Base-by-base conservation (phyloP, 2,329 filamentous ascomycete species). In the Fusarium sp. region DNA sequence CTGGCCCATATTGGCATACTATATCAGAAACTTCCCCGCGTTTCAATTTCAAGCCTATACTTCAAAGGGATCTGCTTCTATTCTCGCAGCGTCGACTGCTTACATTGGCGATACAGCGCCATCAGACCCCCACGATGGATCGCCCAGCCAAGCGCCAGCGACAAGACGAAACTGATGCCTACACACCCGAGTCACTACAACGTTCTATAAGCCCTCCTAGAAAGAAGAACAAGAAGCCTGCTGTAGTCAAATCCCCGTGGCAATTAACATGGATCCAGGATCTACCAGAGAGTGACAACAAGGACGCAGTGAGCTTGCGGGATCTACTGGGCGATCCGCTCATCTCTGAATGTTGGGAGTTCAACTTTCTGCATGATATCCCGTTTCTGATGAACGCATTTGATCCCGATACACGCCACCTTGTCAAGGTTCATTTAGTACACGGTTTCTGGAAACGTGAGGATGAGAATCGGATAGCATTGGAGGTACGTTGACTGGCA, bases 321-420 rank as follows among this genome's bases (percentile, higher is more conserved):
- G 91, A 93, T 60, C 84, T 97, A 8, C 83, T 97, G 2, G 88
- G 91, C 1, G 89, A 94, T 75, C 91, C 92, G 1, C 82, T 93
- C 66, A 92, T 96, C 56, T 85, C 86, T 38, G 88, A 92, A 74
- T 88, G 87, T 67, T 92, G 90, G 90, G 84, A 90, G 56, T 92
- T 92, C 77, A 92, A 92, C 73, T 92, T 82, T 56, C 75, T 92
- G 3, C 87, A 91, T 66, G 86, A 92, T 68, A 77, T 90, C 15
- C 78, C 82, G 41, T 90, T 88, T 63, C 73, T 89, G 23, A 82
- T 89, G 80, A 73, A 77, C 24, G 83, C 86, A 7, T 84, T 90
- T 54, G 85, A 89, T 64, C 70, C 78, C 9, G 86, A 87, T 57
- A 83, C 82, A 4, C 81, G 81, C 11, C 74, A 81, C 24, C 76